phyloP scores from a whole-genome alignment of 192 early-diverging fungal species.

The Coemansia sp. region DNA sequence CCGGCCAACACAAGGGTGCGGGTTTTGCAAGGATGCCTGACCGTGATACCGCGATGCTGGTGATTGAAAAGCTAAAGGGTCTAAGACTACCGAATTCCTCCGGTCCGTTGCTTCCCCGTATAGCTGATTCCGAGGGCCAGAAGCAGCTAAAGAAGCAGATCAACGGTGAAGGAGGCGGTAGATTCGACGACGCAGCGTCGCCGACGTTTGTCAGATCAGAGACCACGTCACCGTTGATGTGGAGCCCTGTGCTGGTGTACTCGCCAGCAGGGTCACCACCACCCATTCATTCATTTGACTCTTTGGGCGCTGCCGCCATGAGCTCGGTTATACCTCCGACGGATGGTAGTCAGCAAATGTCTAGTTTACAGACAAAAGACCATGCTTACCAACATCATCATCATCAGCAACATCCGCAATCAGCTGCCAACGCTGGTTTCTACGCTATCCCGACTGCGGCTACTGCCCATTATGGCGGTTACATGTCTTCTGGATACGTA shows the following conservation, averaged over 20 bases:
- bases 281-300: conserved; percentile 11
- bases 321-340: background rate
- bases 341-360: conserved; percentile 1
- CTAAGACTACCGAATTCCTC: conserved; percentile 60
- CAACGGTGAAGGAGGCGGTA: conserved; percentile 27
- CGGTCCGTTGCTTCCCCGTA: conserved; percentile 73
- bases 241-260: conserved; percentile 51
- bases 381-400: conserved; percentile 3
- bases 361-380: background rate
- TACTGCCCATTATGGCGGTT: background rate
- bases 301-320: background rate
- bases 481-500: conserved; percentile 20
- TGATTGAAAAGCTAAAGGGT: conserved; percentile 71
- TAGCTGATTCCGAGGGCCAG: conserved; percentile 78
- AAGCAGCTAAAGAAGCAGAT: conserved; percentile 74
- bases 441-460: conserved; percentile 19
- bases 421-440: background rate
- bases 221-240: conserved; percentile 40
- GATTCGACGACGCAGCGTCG: conserved; percentile 16
- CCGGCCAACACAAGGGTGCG: conserved; percentile 70
- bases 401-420: conserved; percentile 3
- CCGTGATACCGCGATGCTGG: conserved; percentile 64
- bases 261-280: conserved; percentile 31
- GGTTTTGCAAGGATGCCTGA: conserved; percentile 77
- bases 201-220: conserved; percentile 17